phyloP scores from a whole-genome alignment of 2,329 filamentous ascomycete species.

The Arthrobotrys sphaeroides region DNA sequence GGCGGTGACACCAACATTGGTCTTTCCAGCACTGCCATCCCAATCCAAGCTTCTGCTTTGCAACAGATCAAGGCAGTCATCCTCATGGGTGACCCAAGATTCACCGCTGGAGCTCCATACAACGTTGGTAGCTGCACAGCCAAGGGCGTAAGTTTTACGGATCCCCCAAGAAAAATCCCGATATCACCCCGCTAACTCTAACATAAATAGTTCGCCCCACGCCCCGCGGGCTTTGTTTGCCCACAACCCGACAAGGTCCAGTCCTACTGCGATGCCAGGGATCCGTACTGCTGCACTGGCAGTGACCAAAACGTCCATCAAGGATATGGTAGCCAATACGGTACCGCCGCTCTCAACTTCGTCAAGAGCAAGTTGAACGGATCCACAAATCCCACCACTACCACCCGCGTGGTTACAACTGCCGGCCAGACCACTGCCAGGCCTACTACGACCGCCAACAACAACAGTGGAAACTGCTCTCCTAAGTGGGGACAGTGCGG shows the following conservation, averaged over 20 bases:
- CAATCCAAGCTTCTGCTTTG: slow-evolving; percentile 65
- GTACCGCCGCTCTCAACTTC: slow-evolving; percentile 68
- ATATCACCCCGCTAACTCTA: slow-evolving; percentile 59
- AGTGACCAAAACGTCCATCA: slow-evolving; percentile 68
- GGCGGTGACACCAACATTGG: slow-evolving; percentile 66
- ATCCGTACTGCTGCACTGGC: slow-evolving; percentile 72
- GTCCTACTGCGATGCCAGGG: slow-evolving; percentile 70
- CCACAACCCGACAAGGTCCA: slow-evolving; percentile 67
- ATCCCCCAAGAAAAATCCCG: slow-evolving; percentile 65
- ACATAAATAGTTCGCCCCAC: slow-evolving; percentile 65
- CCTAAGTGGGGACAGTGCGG: slow-evolving; percentile 61
- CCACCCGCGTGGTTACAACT: slow-evolving; percentile 16
- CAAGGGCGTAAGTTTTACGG: slow-evolving; percentile 66
- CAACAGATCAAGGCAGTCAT: slow-evolving; percentile 71
- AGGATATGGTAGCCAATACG: slow-evolving; percentile 69
- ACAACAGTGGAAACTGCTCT: slow-evolving; percentile 25
- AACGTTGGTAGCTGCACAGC: slow-evolving; percentile 71
- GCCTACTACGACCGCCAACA: slow-evolving; percentile 13
- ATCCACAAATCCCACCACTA: slow-evolving; percentile 9
- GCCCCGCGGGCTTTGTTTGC: slow-evolving; percentile 67
- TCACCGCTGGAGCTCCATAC: slow-evolving; percentile 68
- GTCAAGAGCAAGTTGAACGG: slow-evolving; percentile 67
- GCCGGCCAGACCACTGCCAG: slow-evolving; percentile 14
- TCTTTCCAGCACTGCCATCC: slow-evolving; percentile 63
- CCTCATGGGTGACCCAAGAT: slow-evolving; percentile 72